A percentile compares a stretch with the other conserved stretches of the same genome.
These are phyloP conservation scores for Dipteronia dyeriana DNA, from an alignment of 345 rosid species.

Conservation along the genomic window DNA sequence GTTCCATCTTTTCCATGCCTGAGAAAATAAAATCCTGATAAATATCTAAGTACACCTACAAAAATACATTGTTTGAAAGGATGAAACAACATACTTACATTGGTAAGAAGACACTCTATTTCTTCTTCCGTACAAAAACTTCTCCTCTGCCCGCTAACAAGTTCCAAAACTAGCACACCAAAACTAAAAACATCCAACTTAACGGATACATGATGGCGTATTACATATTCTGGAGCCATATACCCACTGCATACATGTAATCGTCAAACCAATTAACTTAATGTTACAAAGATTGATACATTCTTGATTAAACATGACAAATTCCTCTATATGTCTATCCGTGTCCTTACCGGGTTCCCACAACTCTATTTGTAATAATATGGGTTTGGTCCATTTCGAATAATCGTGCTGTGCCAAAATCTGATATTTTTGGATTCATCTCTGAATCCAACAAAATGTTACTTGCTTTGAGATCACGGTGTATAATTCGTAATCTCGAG, in stretches of 20 bases:
- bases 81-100: conserved; percentile 26
- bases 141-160: conserved; percentile 26
- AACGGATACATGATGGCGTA: conserved; percentile 31
- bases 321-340: not conserved
- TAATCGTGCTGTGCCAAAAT: conserved; percentile 44
- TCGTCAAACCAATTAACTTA: not conserved
- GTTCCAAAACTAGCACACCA: conserved; percentile 37
- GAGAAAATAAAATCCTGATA: not conserved
- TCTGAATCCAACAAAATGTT: conserved; percentile 34
- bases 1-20: conserved; percentile 51
- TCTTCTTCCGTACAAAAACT: not conserved
- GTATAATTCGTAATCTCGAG: conserved; percentile 37
- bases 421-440: conserved; percentile 41
- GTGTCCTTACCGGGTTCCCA: conserved; percentile 39
- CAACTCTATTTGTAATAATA: conserved; percentile 24
- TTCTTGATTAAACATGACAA: not conserved
- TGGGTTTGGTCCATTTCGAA: conserved; percentile 25
- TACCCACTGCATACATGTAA: conserved; percentile 36
- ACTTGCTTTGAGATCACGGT: conserved; percentile 45
- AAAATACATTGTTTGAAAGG: not conserved
- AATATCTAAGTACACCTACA: not conserved
- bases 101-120: conserved; percentile 20
- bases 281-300: not conserved
- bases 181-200: conserved; percentile 43
- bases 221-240: conserved; percentile 43